phyloP scores from a whole-genome alignment of 2,329 filamentous ascomycete genomes.

The Xylariaceae sp. region DNA sequence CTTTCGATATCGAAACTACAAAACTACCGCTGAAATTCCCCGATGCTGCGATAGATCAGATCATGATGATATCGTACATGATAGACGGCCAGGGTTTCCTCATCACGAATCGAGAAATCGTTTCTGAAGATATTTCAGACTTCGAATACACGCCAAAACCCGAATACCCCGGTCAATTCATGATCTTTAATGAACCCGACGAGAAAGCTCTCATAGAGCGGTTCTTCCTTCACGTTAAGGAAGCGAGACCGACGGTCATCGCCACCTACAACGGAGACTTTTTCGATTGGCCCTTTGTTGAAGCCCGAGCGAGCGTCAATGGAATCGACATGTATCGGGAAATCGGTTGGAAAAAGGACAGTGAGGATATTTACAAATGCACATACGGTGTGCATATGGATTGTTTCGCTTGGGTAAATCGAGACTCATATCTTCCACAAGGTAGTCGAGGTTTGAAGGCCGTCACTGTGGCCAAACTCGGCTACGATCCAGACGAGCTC shows the following conservation, averaged over 20 bases:
- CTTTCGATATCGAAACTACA: conserved; percentile 98
- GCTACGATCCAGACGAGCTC: conserved; percentile 96
- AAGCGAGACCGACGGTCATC: conserved; percentile 90
- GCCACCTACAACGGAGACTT: conserved; percentile 99
- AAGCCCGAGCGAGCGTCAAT: conserved; percentile 85
- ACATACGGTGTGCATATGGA: conserved; percentile 98
- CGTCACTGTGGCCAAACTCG: conserved; percentile 94
- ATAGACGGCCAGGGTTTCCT: conserved; percentile 97
- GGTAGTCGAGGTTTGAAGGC: conserved; percentile 96
- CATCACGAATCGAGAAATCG: conserved; percentile 96
- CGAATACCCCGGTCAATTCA: conserved; percentile 91
- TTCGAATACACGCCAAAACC: conserved; percentile 98
- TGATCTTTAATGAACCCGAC: conserved; percentile 97
- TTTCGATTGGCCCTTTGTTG: conserved; percentile 99
- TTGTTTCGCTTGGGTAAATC: conserved; percentile 97
- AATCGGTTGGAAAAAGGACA: conserved; percentile 94
- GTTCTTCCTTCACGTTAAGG: conserved; percentile 94
- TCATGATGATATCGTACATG: conserved; percentile 99
- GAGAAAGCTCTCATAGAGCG: conserved; percentile 84
- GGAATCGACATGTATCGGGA: conserved; percentile 99
- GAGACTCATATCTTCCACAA: conserved; percentile 96
- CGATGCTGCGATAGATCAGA: conserved; percentile 87
- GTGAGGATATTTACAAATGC: conserved; percentile 93
- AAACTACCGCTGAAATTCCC: conserved; percentile 96
- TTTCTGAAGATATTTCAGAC: conserved; percentile 94